Percentiles rank a stretch among this genome's conserved stretches.
phyloP scores from a whole-genome alignment of 495 filamentous ascomycete genomes.

The Neurospora hispaniola region DNA sequence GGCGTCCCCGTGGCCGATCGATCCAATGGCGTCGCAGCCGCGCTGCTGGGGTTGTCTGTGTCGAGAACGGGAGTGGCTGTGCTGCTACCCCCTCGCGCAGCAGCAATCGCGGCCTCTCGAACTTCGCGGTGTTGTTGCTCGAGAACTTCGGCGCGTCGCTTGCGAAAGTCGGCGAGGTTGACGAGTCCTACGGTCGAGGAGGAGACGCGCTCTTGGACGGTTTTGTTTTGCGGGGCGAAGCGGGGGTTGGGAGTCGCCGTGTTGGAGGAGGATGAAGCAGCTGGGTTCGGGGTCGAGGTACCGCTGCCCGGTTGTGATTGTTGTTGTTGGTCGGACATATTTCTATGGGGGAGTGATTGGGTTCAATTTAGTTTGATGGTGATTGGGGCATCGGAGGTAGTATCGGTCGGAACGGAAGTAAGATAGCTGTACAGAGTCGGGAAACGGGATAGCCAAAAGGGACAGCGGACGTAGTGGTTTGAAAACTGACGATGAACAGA shows the following conservation, averaged over 20 bases:
- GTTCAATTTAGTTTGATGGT: no score
- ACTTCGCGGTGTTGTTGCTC: slow-evolving; percentile 84
- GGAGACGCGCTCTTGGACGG: slow-evolving; percentile 82
- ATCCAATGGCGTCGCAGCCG: slow-evolving; percentile 23
- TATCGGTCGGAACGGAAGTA: neutral
- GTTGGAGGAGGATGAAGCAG: neutral
- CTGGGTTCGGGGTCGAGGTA: neutral
- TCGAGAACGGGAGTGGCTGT: neutral
- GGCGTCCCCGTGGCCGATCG: slow-evolving; percentile 32
- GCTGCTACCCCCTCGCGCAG: slow-evolving; percentile 13
- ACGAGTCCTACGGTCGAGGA: slow-evolving; percentile 91
- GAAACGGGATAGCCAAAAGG: neutral
- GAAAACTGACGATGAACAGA: neutral
- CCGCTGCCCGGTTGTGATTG: neutral
- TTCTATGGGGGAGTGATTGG: no score
- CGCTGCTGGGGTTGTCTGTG: slow-evolving; percentile 3
- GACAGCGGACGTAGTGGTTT: neutral
- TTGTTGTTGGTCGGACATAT: neutral
- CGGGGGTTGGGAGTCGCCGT: slow-evolving; percentile 29
- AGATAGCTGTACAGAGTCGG: neutral
- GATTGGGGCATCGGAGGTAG: neutral
- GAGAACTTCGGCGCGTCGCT: slow-evolving; percentile 85
- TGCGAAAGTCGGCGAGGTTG: slow-evolving; percentile 87
- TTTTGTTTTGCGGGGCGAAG: slow-evolving; percentile 70
- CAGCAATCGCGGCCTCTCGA: slow-evolving; percentile 49